Percentiles rank a stretch among this genome's conserved stretches.
phyloP scores from a whole-genome alignment of 306 rosid species.

The Lablab purpureus region DNA sequence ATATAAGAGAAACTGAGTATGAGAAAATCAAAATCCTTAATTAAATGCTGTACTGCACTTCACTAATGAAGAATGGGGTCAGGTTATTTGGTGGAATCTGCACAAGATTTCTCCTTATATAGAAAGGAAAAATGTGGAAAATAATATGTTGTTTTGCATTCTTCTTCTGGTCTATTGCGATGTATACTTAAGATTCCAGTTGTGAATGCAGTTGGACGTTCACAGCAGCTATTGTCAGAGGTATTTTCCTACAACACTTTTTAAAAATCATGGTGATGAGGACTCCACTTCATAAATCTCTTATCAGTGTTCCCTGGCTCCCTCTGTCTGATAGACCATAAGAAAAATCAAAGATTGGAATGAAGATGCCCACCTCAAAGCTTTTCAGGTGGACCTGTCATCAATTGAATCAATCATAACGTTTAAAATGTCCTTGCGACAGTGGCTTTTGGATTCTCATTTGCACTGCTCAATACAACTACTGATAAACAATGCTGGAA shows the following conservation, averaged over 20 bases:
- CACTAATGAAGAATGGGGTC: not conserved
- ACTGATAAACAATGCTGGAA: slow-evolving; percentile 90
- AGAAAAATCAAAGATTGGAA: slow-evolving; percentile 66
- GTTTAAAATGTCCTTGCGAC: slow-evolving; percentile 66
- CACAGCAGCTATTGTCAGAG: slow-evolving; percentile 64
- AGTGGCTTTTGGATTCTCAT: slow-evolving; percentile 76
- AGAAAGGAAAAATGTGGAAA: not conserved
- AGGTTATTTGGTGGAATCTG: slow-evolving; percentile 24
- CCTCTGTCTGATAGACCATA: slow-evolving; percentile 60
- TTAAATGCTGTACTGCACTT: not conserved
- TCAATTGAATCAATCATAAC: slow-evolving; percentile 64
- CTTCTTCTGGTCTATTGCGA: slow-evolving; percentile 21
- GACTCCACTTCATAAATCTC: slow-evolving; percentile 15
- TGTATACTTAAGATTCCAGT: slow-evolving; percentile 42
- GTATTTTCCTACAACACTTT: slow-evolving; percentile 48
- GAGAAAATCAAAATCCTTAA: not conserved
- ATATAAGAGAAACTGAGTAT: not conserved
- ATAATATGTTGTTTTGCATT: not conserved
- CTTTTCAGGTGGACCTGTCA: slow-evolving; percentile 74
- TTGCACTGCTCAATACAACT: slow-evolving; percentile 86
- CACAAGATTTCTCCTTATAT: not conserved
- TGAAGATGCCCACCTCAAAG: slow-evolving; percentile 65
- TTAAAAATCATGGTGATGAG: not conserved
- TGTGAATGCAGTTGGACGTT: slow-evolving; percentile 84
- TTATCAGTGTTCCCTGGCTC: slow-evolving; percentile 29